Evolutionary conservation across 2,329 filamentous ascomycete species (phyloP).

Genomic region (Davidsoniella virescens): DNA sequence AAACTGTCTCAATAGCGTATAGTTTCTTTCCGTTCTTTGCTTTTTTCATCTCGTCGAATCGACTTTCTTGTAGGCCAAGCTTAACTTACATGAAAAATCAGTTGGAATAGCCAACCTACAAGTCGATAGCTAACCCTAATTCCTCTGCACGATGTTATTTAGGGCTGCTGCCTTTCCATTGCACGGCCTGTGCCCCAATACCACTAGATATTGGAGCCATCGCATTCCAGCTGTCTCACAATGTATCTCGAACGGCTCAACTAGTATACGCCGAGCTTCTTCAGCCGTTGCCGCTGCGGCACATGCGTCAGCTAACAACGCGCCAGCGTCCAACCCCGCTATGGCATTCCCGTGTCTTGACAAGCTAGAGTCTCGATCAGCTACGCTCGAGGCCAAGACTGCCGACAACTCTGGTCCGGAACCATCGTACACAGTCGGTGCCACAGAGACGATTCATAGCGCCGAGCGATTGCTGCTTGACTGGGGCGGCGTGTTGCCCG

Average conservation of each 20-base stretch:
- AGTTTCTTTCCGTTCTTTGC: neutral
- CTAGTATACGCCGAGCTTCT: neutral
- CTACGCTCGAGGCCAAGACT: constrained; percentile 42
- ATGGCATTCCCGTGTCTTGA: constrained; percentile 86
- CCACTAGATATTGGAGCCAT: neutral
- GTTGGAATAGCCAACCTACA: neutral
- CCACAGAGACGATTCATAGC: constrained; percentile 64
- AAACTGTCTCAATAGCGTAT: too few relatives aligned
- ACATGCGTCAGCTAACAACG: neutral
- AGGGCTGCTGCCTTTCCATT: constrained; percentile 3
- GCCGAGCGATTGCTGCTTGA: constrained; percentile 64
- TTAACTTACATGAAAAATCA: too few relatives aligned
- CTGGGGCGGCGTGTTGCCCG: constrained; percentile 83
- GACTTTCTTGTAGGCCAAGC: neutral
- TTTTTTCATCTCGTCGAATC: neutral
- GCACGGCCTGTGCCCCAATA: neutral
- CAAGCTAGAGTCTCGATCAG: constrained; percentile 62
- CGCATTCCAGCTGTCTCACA: neutral
- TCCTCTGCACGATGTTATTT: constrained; percentile 1
- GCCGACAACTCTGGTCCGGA: constrained; percentile 61
- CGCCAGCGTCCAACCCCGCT: constrained; percentile 55
- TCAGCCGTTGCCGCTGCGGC: constrained; percentile 3
- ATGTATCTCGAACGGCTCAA: too few relatives aligned
- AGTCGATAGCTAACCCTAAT: neutral
- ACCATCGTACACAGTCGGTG: constrained; percentile 81